These are phyloP conservation scores for Neurospora sp. DNA, from an alignment of 495 filamentous ascomycete species.

Conservation along the genomic window DNA sequence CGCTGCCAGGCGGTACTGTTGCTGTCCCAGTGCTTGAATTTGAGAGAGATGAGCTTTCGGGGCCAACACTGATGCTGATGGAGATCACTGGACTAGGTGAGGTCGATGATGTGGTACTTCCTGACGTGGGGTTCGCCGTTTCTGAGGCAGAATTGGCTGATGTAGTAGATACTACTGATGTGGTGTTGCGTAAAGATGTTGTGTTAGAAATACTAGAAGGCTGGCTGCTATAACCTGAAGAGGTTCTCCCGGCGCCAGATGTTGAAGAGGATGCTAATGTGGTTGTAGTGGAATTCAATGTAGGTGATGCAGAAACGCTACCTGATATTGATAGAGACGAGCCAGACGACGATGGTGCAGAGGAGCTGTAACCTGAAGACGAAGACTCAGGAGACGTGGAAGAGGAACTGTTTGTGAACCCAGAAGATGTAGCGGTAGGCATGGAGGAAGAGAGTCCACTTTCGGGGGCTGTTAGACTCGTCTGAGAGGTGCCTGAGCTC, in stretches of 20 bases:
- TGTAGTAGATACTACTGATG: background rate
- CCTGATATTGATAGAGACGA: background rate
- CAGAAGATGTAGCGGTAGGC: background rate
- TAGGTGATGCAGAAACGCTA: background rate
- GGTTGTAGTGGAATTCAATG: background rate
- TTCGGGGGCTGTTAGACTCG: background rate
- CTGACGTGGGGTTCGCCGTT: background rate
- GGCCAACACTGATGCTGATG: background rate
- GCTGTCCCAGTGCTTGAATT: background rate
- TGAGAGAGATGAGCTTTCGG: background rate
- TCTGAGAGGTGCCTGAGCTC: background rate
- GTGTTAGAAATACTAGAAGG: background rate
- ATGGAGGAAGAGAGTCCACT: background rate
- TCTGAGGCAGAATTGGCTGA: background rate
- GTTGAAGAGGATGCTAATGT: background rate
- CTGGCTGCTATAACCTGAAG: background rate
- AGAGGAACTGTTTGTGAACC: background rate
- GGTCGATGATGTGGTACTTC: background rate
- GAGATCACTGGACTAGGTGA: background rate
- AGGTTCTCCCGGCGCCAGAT: background rate
- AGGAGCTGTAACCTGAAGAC: background rate
- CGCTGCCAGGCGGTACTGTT: background rate
- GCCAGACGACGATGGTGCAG: background rate
- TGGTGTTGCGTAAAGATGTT: background rate
- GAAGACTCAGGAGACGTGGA: background rate